Evolutionary conservation across 306 rosid species (phyloP), one percentile per base, ranked within the genome.

Genomic region (Luffa acutangula): DNA sequence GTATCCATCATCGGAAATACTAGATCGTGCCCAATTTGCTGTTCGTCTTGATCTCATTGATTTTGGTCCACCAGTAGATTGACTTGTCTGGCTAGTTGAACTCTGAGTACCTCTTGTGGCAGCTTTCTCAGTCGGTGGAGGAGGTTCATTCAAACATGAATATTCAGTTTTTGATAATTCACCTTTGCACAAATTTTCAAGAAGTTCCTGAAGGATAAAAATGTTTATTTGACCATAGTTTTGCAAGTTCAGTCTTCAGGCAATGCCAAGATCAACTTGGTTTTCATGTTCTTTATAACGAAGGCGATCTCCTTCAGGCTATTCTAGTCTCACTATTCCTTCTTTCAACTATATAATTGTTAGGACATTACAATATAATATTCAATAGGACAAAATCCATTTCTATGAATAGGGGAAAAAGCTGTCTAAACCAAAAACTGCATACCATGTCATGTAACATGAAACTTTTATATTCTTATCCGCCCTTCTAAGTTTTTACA

Each of bases 41-140:
- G 98, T 95, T 70, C 98, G 90, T 85, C 93, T 89, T 64, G 97
- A 91, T 88, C 89, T 92, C 79, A 84, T 86, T 7, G 97, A 89
- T 80, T 85, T 86, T 58, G 95, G 93, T 75, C 87, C 89, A 78
- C 86, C 88, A 63, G 86, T 54, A 10, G 91, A 52, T 48, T 87
- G 87, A 82, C 84, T 64, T 54, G 87, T 31, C 63, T 46, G 85
- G 31, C 80, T 3, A 57, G 84, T 76, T 77, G 84, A 45, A 17
- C 75, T 82, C 67, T 75, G 85, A 76, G 52, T 59, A 70, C 12
- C 75, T 75, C 42, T 89, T 59, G 20, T 64, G 60, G 91, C 63
- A 78, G 65, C 79, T 77, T 42, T 77, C 70, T 10, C 9, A 9
- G 75, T 64, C 49, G 78, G 10, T 9, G 86, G 74, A 62, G 74